A percentile compares a stretch with the other conserved stretches of the same genome.
Evolutionary conservation across 2,329 filamentous ascomycete species (phyloP).

Genomic region (Fusarium irregulare): DNA sequence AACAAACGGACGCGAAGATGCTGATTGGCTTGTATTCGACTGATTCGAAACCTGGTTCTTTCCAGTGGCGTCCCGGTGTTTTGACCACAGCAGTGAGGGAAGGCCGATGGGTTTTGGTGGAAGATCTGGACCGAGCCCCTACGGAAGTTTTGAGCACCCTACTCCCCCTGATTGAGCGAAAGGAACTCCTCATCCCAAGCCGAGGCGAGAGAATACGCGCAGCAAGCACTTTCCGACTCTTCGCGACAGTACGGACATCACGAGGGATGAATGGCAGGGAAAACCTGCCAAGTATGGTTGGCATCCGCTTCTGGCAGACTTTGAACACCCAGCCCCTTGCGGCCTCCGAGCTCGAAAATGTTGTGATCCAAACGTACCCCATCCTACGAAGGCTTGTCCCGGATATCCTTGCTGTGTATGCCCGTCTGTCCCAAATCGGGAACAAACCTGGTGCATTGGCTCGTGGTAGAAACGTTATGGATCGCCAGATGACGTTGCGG

Average conservation of each 20-base stretch:
- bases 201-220: constrained; percentile 88
- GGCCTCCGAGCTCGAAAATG: constrained; percentile 76
- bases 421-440: constrained; percentile 63
- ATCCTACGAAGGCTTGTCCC: constrained; percentile 71
- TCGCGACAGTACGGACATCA: constrained; percentile 88
- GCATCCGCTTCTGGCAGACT: constrained; percentile 85
- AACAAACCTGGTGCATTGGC: constrained; percentile 54
- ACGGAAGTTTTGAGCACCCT: constrained; percentile 95
- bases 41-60: constrained; percentile 86
- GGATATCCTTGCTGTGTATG: constrained; percentile 69
- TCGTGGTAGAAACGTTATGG: constrained; percentile 57
- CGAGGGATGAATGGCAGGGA: constrained; percentile 74
- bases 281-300: constrained; percentile 79
- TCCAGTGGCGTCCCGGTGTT: constrained; percentile 91
- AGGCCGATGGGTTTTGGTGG: constrained; percentile 95
- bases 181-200: constrained; percentile 90
- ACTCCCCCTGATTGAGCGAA: constrained; percentile 89
- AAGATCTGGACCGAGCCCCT: constrained; percentile 94
- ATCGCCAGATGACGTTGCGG: constrained; percentile 72
- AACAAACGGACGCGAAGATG: constrained; percentile 98
- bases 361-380: constrained; percentile 78
- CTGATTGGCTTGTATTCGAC: constrained; percentile 95
- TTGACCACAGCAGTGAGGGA: constrained; percentile 93
- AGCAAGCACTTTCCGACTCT: constrained; percentile 85
- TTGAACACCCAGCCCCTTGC: constrained; percentile 76